Percentiles rank a stretch among this genome's conserved stretches.
Conservation (phyloP, 495 filamentous ascomycete genomes). For the Bacidia rubella region DNA sequence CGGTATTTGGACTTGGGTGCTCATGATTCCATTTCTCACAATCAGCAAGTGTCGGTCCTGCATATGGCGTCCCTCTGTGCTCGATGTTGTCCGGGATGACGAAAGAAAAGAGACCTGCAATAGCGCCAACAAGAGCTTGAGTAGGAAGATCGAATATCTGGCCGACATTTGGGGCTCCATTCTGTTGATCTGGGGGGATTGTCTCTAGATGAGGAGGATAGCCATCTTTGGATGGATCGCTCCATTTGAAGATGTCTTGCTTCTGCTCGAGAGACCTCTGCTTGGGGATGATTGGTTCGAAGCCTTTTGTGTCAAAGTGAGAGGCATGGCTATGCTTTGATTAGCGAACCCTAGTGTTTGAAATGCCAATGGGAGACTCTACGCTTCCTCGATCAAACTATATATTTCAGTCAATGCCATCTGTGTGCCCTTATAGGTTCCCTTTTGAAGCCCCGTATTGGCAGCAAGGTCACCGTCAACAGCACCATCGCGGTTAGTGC, state of each 20-base stretch:
- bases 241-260: slow-evolving; percentile 17
- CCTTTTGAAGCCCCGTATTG: slow-evolving; percentile 1
- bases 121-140: slow-evolving; percentile 19
- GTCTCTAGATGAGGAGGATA: slow-evolving; percentile 27
- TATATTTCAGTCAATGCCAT: slow-evolving; percentile 29
- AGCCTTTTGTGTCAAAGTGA: slow-evolving; percentile 23
- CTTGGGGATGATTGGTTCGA: slow-evolving; percentile 20
- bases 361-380: background rate
- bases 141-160: slow-evolving; percentile 24
- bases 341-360: background rate
- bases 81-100: background rate
- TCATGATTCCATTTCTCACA: slow-evolving; percentile 26
- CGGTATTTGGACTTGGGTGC: slow-evolving; percentile 21
- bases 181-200: slow-evolving; percentile 18
- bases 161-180: background rate
- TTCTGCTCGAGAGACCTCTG: slow-evolving; percentile 21
- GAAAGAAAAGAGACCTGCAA: slow-evolving; percentile 19
- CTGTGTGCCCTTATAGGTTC: slow-evolving; percentile 28
- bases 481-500: too few species aligned
- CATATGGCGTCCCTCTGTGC: slow-evolving; percentile 9
- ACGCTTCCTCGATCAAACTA: slow-evolving; percentile 22
- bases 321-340: slow-evolving; percentile 20
- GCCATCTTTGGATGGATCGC: slow-evolving; percentile 19
- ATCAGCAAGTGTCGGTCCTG: slow-evolving; percentile 26
- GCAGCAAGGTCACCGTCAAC: background rate